Evolutionary conservation across 148 eudicot genomes (phyloP), one percentile per base, ranked within the genome.

Genomic region (Silene conica): DNA sequence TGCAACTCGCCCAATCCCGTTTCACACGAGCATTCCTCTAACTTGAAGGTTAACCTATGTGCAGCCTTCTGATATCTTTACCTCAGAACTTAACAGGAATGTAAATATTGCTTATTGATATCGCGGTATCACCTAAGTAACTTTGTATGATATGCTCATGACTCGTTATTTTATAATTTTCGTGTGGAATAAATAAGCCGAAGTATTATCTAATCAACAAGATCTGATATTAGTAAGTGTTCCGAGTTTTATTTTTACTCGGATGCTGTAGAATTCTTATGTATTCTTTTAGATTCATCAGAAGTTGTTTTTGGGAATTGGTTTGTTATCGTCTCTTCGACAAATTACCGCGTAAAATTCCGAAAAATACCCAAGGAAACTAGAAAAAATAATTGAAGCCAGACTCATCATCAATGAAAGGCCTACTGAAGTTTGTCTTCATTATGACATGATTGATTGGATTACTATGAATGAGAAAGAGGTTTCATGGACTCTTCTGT

Each of bases 41-140:
- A 87, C 83, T 71, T 89, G 68, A 86, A 82, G 73, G 76, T 86
- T 72, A 84, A 83, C 80, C 89, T 89, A 71, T 89, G 94, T 85
- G 82, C 89, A 84, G 91, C 94, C 63, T 89, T 87, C 83, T 89
- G 84, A 63, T 73, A n/a, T 73, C 11, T 50, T 22, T 23, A 41
- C 66, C 50, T 38, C 45, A n/a, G 67, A 66, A 41, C 28, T 57
- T 67, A n/a, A 72, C 73, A 63, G 64, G 41, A 43, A 71, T 54
- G 43, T 66, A 41, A 73, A 67, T 69, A 69, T 69, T 69, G 59
- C 21, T 68, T 68, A 22, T 21, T 7, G 8, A 13, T 21, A 6
- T 68, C 16, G 26, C 5, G 8, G 5, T 21, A 6, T 68, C 16
- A 16, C 5, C 43, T 59, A 59, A 20, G 63, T 59, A 10, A 19